A percentile compares a stretch with the other conserved stretches of the same genome.
Conservation (phyloP, 257 asterid species). For the Capsicum baccatum region DNA sequence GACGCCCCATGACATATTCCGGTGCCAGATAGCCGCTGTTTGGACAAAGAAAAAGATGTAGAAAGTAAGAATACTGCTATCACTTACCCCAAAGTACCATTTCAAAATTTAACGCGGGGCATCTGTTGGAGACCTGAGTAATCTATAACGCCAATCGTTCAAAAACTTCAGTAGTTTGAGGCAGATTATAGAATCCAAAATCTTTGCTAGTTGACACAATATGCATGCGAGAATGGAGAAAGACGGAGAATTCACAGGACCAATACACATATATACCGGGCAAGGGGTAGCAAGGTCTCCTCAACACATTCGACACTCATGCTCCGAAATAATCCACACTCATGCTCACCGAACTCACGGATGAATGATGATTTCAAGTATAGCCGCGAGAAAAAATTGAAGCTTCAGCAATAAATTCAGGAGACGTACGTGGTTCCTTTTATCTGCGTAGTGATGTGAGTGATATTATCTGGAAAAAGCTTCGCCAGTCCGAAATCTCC, state of each 20-base stretch:
- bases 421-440: slow-evolving; percentile 87
- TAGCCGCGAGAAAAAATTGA: background rate
- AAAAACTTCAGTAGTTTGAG: background rate
- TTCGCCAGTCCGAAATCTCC: slow-evolving; percentile 97
- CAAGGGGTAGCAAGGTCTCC: background rate
- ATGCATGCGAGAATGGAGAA: background rate
- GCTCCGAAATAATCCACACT: background rate
- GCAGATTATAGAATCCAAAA: background rate
- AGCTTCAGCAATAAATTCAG: slow-evolving; percentile 28
- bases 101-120: background rate
- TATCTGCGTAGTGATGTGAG: slow-evolving; percentile 88
- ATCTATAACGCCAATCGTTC: background rate
- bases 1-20: slow-evolving; percentile 95
- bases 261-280: background rate
- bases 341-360: background rate
- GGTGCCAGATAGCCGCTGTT: slow-evolving; percentile 98
- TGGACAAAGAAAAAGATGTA: slow-evolving; percentile 33
- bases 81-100: background rate
- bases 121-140: background rate
- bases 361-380: slow-evolving; percentile 12
- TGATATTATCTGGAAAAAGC: slow-evolving; percentile 87
- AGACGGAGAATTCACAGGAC: background rate
- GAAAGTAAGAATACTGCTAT: slow-evolving; percentile 20
- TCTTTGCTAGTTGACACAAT: background rate
- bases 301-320: too few species aligned